phyloP scores from a whole-genome alignment of 2,329 filamentous ascomycete genomes.

The Clonostachys chloroleuca region DNA sequence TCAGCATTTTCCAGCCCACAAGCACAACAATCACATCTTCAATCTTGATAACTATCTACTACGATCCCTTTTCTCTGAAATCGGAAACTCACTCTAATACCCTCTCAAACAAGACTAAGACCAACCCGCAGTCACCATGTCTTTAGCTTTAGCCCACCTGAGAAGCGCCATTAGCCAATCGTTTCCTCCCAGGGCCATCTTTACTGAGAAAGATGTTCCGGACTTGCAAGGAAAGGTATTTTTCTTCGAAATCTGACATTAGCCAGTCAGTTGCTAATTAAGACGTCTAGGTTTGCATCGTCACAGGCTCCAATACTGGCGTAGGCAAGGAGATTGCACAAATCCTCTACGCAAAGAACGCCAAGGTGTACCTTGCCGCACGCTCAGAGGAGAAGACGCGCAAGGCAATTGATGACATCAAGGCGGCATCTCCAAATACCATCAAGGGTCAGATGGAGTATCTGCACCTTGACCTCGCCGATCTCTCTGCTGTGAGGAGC shows the following conservation, averaged over 20 bases:
- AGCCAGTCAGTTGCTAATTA: not conserved
- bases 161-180: slow-evolving; percentile 5
- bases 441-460: not conserved
- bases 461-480: not conserved
- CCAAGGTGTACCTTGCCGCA: not conserved
- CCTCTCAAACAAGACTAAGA: too few species aligned
- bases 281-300: not conserved
- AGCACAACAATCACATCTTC: too few species aligned
- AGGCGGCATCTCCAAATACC: not conserved
- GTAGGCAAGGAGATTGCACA: not conserved
- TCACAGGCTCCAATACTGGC: not conserved
- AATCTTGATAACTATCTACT: too few species aligned
- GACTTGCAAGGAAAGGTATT: slow-evolving; percentile 29
- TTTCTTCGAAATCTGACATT: not conserved
- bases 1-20: too few species aligned
- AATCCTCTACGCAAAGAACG: not conserved
- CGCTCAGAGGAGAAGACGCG: not conserved
- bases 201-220: slow-evolving; percentile 34
- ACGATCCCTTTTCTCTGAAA: too few species aligned
- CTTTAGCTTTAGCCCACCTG: too few species aligned
- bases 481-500: not conserved
- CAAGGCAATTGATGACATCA: not conserved
- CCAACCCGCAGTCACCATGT: too few species aligned
- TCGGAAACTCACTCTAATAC: too few species aligned
- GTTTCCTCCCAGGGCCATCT: slow-evolving; percentile 26